Evolutionary conservation across 2,329 filamentous ascomycete species (phyloP), one percentile per base, ranked within the genome.

Genomic region (Blastomyces parvus): DNA sequence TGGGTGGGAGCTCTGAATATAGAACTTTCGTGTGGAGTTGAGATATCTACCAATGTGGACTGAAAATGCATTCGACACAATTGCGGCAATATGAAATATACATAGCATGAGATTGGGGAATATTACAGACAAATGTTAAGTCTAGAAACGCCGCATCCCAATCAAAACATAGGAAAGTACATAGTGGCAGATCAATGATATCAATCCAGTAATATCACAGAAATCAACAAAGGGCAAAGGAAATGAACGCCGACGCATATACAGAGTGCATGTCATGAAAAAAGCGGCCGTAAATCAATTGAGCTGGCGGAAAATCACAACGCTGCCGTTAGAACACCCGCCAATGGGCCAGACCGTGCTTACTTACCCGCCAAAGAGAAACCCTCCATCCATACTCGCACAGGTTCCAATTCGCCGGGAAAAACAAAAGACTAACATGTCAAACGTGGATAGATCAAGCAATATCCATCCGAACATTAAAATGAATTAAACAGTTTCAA

Each of bases 401-500:
- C 3, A 27, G n/a, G 25, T 58, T 40, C 56, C n/a, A 22, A 1
- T 27, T 27, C 36, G n/a, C 56, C n/a, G 44, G 36, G 11, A 40
- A 58, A 38, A 58, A 8, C 5, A 14, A 58, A 19, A 22, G 22
- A 22, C 14, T 8, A 25, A 27, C 38, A 58, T 14, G 22, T 38
- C 13, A 22, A 19, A 22, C 22, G 33, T 1, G 4, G 14, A 27
- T 22, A 58, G n/a, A 5, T 36, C 13, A 14, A 19, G 38, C 22
- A 36, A 22, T 40, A 44, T 14, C 36, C 36, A 58, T 58, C 17
- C 56, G 11, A 36, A 38, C n/a, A 58, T 58, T 59, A 59, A 59
- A 59, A 59, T 44, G 44, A 22, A 59, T 19, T 30, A 59, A 40
- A 14, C 22, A 19, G 38, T 40, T 42, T 11, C 19, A 42, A 58